A percentile compares a stretch with the other conserved stretches of the same genome.
phyloP scores from a whole-genome alignment of 306 rosid genomes.

The Inga oerstediana region DNA sequence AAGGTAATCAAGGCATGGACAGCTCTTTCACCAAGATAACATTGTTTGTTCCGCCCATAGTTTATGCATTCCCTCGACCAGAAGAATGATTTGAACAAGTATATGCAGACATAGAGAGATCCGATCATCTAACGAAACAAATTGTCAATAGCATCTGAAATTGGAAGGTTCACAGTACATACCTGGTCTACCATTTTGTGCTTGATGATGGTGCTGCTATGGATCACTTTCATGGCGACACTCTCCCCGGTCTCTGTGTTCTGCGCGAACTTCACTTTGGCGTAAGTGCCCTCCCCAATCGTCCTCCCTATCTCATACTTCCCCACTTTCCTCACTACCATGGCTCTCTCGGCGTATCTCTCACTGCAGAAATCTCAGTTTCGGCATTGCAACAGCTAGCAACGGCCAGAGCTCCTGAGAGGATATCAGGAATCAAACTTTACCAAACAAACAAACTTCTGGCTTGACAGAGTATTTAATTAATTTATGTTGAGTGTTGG shows the following conservation, averaged over 20 bases:
- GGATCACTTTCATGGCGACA: constrained; percentile 88
- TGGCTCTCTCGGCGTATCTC: constrained; percentile 27
- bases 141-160: not conserved
- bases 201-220: constrained; percentile 79
- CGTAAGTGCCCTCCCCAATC: constrained; percentile 86
- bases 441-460: constrained; percentile 7
- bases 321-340: constrained; percentile 92
- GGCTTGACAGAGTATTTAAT: constrained; percentile 5
- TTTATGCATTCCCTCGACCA: not conserved
- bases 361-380: constrained; percentile 36
- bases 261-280: constrained; percentile 89
- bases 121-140: not conserved
- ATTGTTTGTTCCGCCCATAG: not conserved
- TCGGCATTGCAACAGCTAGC: constrained; percentile 35
- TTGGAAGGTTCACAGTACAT: constrained; percentile 17
- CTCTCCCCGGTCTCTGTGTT: constrained; percentile 95
- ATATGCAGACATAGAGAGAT: not conserved
- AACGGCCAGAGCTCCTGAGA: not conserved
- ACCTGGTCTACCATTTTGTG: constrained; percentile 85
- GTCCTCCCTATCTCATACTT: constrained; percentile 92
- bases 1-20: not conserved
- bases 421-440: constrained; percentile 14
- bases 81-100: not conserved
- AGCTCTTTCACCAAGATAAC: not conserved
- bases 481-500: not conserved